These are phyloP conservation scores for Neurospora africana DNA, from an alignment of 495 filamentous ascomycete species.

Conservation along the genomic window DNA sequence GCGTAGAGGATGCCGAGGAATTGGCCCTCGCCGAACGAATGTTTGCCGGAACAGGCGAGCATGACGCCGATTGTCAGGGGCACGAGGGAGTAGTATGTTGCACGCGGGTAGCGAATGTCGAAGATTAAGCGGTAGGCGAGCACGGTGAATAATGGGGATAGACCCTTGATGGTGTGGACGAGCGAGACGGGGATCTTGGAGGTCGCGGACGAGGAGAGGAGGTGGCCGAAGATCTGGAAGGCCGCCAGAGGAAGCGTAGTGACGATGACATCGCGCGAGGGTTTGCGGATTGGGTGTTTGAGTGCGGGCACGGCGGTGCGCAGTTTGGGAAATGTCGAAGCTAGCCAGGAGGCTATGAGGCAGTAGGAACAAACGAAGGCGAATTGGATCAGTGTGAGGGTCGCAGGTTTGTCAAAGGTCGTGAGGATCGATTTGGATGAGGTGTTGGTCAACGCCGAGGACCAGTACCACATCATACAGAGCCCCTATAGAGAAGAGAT, in stretches of 20 bases:
- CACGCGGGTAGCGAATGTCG: slow-evolving; percentile 71
- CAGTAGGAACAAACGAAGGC: slow-evolving; percentile 87
- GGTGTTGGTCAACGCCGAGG: slow-evolving; percentile 90
- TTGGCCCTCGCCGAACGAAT: slow-evolving; percentile 57
- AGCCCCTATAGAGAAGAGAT: slow-evolving; percentile 46
- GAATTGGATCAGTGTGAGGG: slow-evolving; percentile 91
- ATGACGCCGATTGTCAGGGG: slow-evolving; percentile 88
- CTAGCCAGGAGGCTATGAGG: slow-evolving; percentile 61
- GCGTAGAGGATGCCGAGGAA: slow-evolving; percentile 81
- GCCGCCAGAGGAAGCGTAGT: slow-evolving; percentile 82
- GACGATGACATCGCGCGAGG: slow-evolving; percentile 69
- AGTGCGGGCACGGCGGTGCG: slow-evolving; percentile 63
- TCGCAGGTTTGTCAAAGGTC: slow-evolving; percentile 82
- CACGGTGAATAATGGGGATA: slow-evolving; percentile 93
- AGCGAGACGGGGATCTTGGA: slow-evolving; percentile 90
- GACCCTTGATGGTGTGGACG: slow-evolving; percentile 98
- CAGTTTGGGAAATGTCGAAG: slow-evolving; percentile 56
- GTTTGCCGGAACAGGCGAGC: slow-evolving; percentile 83
- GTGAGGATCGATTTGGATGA: slow-evolving; percentile 97
- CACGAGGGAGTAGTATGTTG: slow-evolving; percentile 87
- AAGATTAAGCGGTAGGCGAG: slow-evolving; percentile 85
- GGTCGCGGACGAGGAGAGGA: slow-evolving; percentile 85
- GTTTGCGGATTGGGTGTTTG: slow-evolving; percentile 69
- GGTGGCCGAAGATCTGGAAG: slow-evolving; percentile 91
- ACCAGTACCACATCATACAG: slow-evolving; percentile 85